Conservation (phyloP, 345 rosid genomes). For the Brassica carinata region DNA sequence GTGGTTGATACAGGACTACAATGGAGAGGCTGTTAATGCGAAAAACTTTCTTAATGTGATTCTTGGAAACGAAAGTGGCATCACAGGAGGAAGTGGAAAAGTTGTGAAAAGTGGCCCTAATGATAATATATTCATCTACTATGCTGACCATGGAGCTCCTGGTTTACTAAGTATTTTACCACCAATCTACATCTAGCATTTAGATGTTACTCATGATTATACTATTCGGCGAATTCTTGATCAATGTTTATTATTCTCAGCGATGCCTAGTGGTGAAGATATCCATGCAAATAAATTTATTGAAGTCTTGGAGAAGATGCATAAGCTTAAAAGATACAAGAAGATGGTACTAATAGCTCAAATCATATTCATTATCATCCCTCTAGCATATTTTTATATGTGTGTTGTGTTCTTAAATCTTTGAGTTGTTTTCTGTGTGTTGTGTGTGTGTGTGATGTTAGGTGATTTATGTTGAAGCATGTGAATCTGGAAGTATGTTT, state of each 20-base stretch:
- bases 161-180: conserved; percentile 42
- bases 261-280: conserved; percentile 45
- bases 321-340: conserved; percentile 44
- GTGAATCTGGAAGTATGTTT: conserved; percentile 70
- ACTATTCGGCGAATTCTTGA: background rate
- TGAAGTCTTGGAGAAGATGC: conserved; percentile 53
- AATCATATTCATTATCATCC: background rate
- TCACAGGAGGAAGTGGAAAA: conserved; percentile 69
- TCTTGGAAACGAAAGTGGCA: conserved; percentile 56
- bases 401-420: background rate
- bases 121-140: conserved; percentile 59
- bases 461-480: conserved; percentile 73
- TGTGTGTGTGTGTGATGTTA: conserved; percentile 11
- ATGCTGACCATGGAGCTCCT: conserved; percentile 67
- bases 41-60: conserved; percentile 54
- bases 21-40: conserved; percentile 40
- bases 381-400: background rate
- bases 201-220: conserved; percentile 10
- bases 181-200: background rate
- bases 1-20: conserved; percentile 55
- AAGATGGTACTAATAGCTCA: conserved; percentile 44
- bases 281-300: conserved; percentile 47
- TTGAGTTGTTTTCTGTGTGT: background rate
- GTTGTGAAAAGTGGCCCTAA: conserved; percentile 59
- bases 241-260: conserved; percentile 29